Evolutionary conservation across 768 basidiomycete genomes (phyloP).

Genomic region (Solioccasus polychromus): DNA sequence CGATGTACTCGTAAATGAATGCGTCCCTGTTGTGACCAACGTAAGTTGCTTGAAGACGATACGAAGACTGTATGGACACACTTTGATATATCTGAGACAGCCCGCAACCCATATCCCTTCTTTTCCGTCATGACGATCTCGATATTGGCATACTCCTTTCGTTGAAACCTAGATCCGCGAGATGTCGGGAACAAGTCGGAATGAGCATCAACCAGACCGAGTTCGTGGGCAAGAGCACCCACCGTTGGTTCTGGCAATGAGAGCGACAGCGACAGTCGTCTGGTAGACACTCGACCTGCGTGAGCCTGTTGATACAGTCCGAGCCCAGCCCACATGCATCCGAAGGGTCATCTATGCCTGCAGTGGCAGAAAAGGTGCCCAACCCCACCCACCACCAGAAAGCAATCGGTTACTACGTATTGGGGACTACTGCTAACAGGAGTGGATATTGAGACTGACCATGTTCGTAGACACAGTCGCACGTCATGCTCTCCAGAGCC

Average conservation of each 20-base stretch:
- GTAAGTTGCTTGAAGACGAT: not conserved
- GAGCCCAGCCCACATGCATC: constrained; percentile 82
- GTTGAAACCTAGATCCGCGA: constrained; percentile 67
- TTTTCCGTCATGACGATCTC: constrained; percentile 91
- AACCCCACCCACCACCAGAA: constrained; percentile 10
- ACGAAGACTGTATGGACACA: constrained; percentile 34
- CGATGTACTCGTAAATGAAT: constrained; percentile 97
- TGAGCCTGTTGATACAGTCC: constrained; percentile 96
- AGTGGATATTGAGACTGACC: constrained; percentile 52
- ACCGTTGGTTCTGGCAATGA: constrained; percentile 95
- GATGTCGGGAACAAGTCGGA: constrained; percentile 2
- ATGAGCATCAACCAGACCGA: not conserved
- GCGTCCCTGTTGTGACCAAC: constrained; percentile 56
- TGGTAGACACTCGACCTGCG: constrained; percentile 93
- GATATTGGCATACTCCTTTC: constrained; percentile 78
- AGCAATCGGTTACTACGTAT: constrained; percentile 30
- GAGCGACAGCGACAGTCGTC: constrained; percentile 82
- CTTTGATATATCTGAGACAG: constrained; percentile 63
- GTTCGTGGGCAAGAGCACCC: constrained; percentile 10
- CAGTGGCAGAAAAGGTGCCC: constrained; percentile 25
- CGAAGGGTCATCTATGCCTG: constrained; percentile 59
- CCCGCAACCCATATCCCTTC: constrained; percentile 93
- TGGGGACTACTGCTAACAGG: constrained; percentile 20
- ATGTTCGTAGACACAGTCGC: constrained; percentile 84
- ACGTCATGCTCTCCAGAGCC: constrained; percentile 88